These are phyloP conservation scores for Penicillium salamii DNA, from an alignment of 495 filamentous ascomycete genomes.

Conservation along the genomic window DNA sequence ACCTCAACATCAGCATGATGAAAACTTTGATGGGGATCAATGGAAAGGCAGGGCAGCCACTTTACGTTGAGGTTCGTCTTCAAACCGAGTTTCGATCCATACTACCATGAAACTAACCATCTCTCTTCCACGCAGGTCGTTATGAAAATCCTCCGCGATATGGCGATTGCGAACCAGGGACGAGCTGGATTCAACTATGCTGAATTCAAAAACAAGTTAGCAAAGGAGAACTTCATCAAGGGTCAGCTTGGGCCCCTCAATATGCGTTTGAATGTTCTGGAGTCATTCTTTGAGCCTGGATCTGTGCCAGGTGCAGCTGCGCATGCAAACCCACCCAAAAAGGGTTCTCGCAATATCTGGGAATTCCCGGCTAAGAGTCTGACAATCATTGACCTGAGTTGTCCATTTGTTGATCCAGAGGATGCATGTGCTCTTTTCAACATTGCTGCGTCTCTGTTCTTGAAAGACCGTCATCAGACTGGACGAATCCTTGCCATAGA, in stretches of 20 bases:
- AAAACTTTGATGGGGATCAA: slow-evolving; percentile 65
- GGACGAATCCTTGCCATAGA: slow-evolving; percentile 57
- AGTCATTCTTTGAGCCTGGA: slow-evolving; percentile 39
- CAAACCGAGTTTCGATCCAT: background rate
- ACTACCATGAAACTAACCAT: background rate
- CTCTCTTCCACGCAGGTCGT: slow-evolving; percentile 3
- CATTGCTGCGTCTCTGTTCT: slow-evolving; percentile 60
- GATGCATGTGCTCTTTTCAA: slow-evolving; percentile 69
- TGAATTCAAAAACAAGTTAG: slow-evolving; percentile 33
- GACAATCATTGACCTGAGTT: slow-evolving; percentile 73
- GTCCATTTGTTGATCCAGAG: slow-evolving; percentile 64
- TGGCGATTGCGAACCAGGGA: slow-evolving; percentile 47
- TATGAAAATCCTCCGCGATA: slow-evolving; percentile 53
- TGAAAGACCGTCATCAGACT: slow-evolving; percentile 43
- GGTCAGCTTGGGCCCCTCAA: slow-evolving; percentile 24
- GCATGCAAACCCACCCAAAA: background rate
- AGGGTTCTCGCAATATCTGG: too few relatives aligned
- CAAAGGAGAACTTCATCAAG: slow-evolving; percentile 18
- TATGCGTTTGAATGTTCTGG: slow-evolving; percentile 40
- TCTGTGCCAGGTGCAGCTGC: slow-evolving; percentile 11
- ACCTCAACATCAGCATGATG: slow-evolving; percentile 64
- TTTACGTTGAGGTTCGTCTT: slow-evolving; percentile 56
- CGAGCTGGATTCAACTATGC: slow-evolving; percentile 50
- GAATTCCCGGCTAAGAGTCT: too few relatives aligned
- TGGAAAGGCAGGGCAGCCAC: slow-evolving; percentile 38